These are phyloP conservation scores for Cornus florida DNA, from an alignment of 148 eudicot genomes.

Conservation along the genomic window DNA sequence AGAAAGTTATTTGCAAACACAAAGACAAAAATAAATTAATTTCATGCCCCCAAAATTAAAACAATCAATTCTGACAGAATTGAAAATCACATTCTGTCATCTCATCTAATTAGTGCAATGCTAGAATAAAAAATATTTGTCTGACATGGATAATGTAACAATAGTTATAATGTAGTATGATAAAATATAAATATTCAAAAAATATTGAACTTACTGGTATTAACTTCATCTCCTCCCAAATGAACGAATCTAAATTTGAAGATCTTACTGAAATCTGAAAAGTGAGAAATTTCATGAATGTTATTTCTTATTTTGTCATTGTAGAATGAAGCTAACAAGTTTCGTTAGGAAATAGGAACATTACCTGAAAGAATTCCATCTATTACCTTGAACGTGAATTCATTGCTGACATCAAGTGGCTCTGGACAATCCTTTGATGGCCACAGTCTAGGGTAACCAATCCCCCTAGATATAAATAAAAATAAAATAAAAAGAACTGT, in stretches of 20 bases:
- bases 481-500: background rate
- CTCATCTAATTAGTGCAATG: background rate
- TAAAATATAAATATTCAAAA: background rate
- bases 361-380: constrained; percentile 89
- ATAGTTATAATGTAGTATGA: background rate
- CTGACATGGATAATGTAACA: background rate
- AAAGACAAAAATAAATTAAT: too few species aligned
- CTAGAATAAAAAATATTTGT: background rate
- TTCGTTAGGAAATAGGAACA: background rate
- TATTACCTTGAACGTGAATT: constrained; percentile 80
- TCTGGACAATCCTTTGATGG: constrained; percentile 71
- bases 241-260: constrained; percentile 82
- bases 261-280: constrained; percentile 90
- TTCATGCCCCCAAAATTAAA: too few species aligned
- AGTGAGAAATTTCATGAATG: constrained; percentile 12
- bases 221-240: constrained; percentile 96
- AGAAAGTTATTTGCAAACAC: too few species aligned
- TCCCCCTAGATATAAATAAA: constrained; percentile 48
- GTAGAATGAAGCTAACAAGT: background rate
- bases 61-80: too few species aligned
- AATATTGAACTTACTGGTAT: constrained; percentile 57
- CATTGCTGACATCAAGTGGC: constrained; percentile 96
- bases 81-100: background rate
- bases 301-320: background rate
- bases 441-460: constrained; percentile 79